These are phyloP conservation scores for Neospora caninum DNA, from an alignment of 169 alveolate species.

Conservation along the genomic window DNA sequence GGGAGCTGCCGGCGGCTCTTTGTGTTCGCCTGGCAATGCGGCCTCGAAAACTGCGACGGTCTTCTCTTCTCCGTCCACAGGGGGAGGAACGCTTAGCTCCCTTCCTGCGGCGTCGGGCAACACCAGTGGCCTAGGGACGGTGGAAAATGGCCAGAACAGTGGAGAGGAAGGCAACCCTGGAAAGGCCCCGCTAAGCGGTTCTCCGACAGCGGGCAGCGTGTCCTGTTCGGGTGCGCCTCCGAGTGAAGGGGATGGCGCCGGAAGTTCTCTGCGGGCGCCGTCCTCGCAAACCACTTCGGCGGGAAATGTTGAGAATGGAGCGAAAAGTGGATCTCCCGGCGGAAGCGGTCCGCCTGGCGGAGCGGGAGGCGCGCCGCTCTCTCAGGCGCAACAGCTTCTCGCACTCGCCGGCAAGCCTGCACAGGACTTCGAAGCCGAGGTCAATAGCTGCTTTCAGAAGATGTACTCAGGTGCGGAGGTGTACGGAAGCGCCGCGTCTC, in stretches of 20 bases:
- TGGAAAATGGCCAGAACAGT: background rate
- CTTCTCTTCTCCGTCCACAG: background rate
- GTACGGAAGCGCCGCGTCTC: background rate
- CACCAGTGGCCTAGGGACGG: background rate
- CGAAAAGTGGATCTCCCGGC: background rate
- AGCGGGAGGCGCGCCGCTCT: background rate
- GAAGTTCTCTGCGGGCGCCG: background rate
- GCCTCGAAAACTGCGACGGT: background rate
- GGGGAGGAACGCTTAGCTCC: background rate
- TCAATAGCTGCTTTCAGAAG: constrained; percentile 21
- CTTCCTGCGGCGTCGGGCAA: background rate
- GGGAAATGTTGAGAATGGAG: background rate
- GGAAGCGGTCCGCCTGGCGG: too few species aligned
- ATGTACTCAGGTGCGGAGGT: constrained; percentile 20
- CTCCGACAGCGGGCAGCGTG: background rate
- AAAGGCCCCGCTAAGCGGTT: background rate
- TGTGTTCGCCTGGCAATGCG: background rate
- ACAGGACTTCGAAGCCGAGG: constrained; percentile 21
- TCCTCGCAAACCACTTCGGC: background rate
- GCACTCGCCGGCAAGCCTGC: background rate
- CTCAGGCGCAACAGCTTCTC: background rate
- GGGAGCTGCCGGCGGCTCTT: background rate
- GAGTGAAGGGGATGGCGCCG: background rate
- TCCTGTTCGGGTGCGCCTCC: background rate
- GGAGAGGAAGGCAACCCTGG: background rate